These are phyloP conservation scores for Posidonia oceanica DNA, from an alignment of 116 monocot genomes.

Conservation along the genomic window DNA sequence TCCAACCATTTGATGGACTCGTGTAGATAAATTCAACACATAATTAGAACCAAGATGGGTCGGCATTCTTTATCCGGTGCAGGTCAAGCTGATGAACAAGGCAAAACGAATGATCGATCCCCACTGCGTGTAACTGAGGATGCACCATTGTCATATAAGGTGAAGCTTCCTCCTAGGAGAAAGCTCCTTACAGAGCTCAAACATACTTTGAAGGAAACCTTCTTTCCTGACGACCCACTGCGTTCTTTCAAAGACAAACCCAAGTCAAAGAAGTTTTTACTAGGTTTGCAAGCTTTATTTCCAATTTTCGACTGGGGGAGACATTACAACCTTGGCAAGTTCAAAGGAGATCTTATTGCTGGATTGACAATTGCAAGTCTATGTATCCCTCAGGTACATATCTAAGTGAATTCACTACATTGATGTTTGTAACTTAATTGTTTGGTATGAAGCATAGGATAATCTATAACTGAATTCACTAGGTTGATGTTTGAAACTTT, in stretches of 20 bases:
- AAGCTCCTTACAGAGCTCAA: conserved; percentile 32
- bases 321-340: conserved; percentile 41
- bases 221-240: conserved; percentile 70
- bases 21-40: too few relatives aligned
- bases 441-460: too few relatives aligned
- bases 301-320: conserved; percentile 82
- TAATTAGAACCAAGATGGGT: too few relatives aligned
- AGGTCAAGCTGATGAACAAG: too few relatives aligned
- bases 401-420: neutral
- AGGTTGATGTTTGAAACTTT: too few relatives aligned
- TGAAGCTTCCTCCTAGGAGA: conserved; percentile 48
- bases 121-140: too few relatives aligned
- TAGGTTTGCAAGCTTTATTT: conserved; percentile 61
- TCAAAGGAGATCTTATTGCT: conserved; percentile 75
- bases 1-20: too few relatives aligned
- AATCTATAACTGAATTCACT: too few relatives aligned
- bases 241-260: conserved; percentile 64
- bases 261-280: conserved; percentile 31
- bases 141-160: conserved; percentile 31
- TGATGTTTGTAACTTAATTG: too few relatives aligned
- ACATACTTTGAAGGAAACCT: conserved; percentile 58
- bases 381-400: conserved; percentile 82
- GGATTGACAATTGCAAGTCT: conserved; percentile 98
- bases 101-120: too few relatives aligned
- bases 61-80: too few relatives aligned